phyloP scores from a whole-genome alignment of 495 filamentous ascomycete species.

The Entonaema liquescens region DNA sequence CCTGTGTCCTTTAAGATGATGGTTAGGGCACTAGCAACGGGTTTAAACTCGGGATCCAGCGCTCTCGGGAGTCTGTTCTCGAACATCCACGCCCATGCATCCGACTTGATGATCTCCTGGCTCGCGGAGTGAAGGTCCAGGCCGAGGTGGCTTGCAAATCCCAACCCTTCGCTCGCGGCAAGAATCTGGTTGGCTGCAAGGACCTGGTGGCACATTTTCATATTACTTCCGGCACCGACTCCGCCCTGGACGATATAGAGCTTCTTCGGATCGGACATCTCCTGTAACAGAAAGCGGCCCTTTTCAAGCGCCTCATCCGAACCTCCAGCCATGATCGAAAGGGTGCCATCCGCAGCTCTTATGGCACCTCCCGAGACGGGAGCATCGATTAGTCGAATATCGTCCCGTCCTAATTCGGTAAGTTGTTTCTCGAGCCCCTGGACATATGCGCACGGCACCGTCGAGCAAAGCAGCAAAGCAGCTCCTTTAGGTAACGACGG shows the following conservation, averaged over 20 bases:
- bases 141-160: constrained; percentile 73
- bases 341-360: constrained; percentile 76
- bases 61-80: constrained; percentile 76
- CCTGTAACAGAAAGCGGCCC: constrained; percentile 67
- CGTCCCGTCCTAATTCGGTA: constrained; percentile 60
- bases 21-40: constrained; percentile 72
- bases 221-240: constrained; percentile 80
- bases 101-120: constrained; percentile 64
- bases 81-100: constrained; percentile 84
- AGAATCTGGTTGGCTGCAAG: constrained; percentile 80
- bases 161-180: constrained; percentile 75
- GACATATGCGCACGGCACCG: constrained; percentile 73
- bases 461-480: constrained; percentile 76
- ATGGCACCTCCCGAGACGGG: constrained; percentile 82
- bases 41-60: constrained; percentile 69
- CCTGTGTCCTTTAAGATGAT: constrained; percentile 85
- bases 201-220: constrained; percentile 89
- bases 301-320: constrained; percentile 64
- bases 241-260: constrained; percentile 78
- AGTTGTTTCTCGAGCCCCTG: constrained; percentile 67
- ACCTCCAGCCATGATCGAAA: constrained; percentile 83
- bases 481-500: constrained; percentile 64
- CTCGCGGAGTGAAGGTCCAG: constrained; percentile 66
- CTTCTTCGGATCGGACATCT: constrained; percentile 68
- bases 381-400: constrained; percentile 75